A percentile compares a stretch with the other conserved stretches of the same genome.
These are phyloP conservation scores for Nemania serpens DNA, from an alignment of 2,329 filamentous ascomycete genomes.

Conservation along the genomic window DNA sequence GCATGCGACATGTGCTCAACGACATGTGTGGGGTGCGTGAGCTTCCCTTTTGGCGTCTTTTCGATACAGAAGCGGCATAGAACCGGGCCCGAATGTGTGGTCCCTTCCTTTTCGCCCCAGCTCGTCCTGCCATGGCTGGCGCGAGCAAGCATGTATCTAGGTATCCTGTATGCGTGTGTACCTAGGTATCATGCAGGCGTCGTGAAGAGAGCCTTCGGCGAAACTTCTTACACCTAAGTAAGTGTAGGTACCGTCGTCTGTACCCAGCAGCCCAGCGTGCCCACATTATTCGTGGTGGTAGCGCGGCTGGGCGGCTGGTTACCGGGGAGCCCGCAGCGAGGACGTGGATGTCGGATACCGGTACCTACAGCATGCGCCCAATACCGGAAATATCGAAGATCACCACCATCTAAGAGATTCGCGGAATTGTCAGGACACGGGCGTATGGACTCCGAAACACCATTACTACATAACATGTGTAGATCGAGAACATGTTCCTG, in stretches of 20 bases:
- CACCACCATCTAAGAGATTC: neutral
- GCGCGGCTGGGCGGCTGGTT: neutral
- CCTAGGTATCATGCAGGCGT: conserved; percentile 23
- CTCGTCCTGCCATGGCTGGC: neutral
- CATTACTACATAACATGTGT: no score
- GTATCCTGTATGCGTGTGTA: neutral
- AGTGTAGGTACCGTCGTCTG: neutral
- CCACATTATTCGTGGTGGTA: neutral
- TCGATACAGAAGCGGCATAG: conserved; percentile 3
- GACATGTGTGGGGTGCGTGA: conserved; percentile 20
- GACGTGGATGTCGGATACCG: conserved; percentile 9
- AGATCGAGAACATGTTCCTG: neutral
- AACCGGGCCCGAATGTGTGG: conserved; percentile 22
- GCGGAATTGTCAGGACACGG: neutral
- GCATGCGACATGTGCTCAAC: conserved; percentile 10
- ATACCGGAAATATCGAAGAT: neutral
- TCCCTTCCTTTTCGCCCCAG: conserved; percentile 8
- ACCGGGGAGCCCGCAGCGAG: conserved; percentile 17
- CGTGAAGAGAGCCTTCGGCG: conserved; percentile 20
- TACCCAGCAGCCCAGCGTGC: no score
- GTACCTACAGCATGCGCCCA: neutral
- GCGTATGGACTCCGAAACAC: neutral
- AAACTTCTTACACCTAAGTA: neutral
- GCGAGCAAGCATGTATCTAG: neutral
- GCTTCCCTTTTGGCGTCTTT: conserved; percentile 13